Base-by-base conservation (phyloP, 2,329 filamentous ascomycete species). In the Pseudocercospora fijiensis region DNA sequence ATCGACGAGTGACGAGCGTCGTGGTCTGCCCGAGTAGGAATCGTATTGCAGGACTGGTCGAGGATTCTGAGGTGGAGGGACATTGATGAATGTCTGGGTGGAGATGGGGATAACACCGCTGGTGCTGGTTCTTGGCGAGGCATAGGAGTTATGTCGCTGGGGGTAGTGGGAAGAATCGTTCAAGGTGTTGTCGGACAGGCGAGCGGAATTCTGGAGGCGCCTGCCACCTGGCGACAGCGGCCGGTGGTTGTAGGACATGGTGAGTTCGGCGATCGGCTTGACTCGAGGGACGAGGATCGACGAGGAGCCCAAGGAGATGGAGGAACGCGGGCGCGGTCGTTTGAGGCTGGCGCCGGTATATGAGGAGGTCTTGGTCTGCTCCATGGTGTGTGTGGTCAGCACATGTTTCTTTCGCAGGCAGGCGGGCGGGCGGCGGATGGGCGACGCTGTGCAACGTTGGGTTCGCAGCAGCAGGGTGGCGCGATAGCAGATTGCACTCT, bases 11-110 rank as follows among this genome's bases (percentile, higher is more conserved):
- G 80, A 82, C 47, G 79, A 80, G 7, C 80, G 74, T 33, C 81
- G 77, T 4, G 80, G 80, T 62, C 81, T 75, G 52, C 79, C 77
- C 7, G 76, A 73, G 73, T 82, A 82, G 8, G 77, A 72, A 67
- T 81, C 79, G 69, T 78, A 78, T 57, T 76, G 77, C 69, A 72
- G 64, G 18, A 63, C 63, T 6, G 67, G 67, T 22, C 66, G 67
- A 16, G 64, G 37, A 20, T 62, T 30, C 49, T 59, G 59, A 18
- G 69, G 67, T 30, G 69, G 67, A 11, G 70, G 66, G 28, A 71
- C 63, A 60, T 70, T 74, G 65, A 76, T 67, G 70, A 71, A 77
- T 13, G 75, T 76, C 60, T 75, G 70, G 2, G 73, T 73, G 3
- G 74, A 75, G 28, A 77, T 73, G 22, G 76, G 76, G 30, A 77